Evolutionary conservation across 73 alveolate genomes (phyloP).

Genomic region (Symbiodinium pilosum): DNA sequence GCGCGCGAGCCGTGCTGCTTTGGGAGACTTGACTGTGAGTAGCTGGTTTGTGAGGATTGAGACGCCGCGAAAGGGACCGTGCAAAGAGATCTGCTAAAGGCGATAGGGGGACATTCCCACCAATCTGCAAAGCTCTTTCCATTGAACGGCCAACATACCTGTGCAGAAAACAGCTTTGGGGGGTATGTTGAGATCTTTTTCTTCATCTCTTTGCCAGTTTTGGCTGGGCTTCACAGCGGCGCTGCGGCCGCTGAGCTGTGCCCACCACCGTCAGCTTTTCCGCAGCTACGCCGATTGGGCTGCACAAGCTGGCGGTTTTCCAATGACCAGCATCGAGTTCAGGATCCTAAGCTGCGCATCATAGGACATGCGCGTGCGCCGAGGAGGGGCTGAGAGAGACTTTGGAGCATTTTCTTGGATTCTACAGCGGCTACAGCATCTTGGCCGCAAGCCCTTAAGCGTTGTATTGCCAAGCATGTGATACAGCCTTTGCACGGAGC

Average conservation of each 20-base stretch:
- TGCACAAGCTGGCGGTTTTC: too few relatives aligned
- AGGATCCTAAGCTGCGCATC: background rate
- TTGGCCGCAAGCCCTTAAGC: background rate
- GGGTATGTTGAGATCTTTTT: too few relatives aligned
- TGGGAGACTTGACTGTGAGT: background rate
- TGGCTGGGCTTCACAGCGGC: background rate
- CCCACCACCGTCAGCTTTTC: slow-evolving; percentile 75
- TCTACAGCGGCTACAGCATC: slow-evolving; percentile 51
- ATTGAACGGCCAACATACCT: too few relatives aligned
- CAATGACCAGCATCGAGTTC: background rate
- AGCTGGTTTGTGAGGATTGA: background rate
- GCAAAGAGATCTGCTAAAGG: too few relatives aligned
- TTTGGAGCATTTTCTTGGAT: slow-evolving; percentile 69
- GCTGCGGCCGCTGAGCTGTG: slow-evolving; percentile 63
- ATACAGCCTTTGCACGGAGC: too few relatives aligned
- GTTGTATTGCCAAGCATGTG: background rate
- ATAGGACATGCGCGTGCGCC: background rate
- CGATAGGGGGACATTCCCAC: too few relatives aligned
- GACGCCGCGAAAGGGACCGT: too few relatives aligned
- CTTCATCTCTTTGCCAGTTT: background rate
- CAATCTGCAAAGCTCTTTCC: too few relatives aligned
- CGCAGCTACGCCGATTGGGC: slow-evolving; percentile 32
- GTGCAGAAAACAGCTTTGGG: too few relatives aligned
- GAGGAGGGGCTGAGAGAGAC: slow-evolving; percentile 42
- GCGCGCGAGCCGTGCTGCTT: background rate